Evolutionary conservation across 257 asterid species (phyloP).

Genomic region (Nyctanthes arbortristis): DNA sequence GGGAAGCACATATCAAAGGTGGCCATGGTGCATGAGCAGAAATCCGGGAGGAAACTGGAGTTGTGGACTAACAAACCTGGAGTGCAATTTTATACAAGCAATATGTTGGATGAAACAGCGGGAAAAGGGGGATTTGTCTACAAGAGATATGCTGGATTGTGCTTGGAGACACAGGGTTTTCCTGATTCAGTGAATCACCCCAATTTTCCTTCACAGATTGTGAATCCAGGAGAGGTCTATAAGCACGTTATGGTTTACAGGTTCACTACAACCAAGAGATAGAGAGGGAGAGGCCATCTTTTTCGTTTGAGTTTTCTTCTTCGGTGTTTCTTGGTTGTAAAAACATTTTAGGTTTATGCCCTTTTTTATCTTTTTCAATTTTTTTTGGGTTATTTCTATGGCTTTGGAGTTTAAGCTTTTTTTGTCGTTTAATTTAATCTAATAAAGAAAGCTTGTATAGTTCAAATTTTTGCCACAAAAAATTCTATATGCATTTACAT

Average conservation of each 20-base stretch:
- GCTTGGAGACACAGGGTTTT: conserved; percentile 88
- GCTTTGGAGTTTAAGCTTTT: no score
- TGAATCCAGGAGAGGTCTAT: conserved; percentile 58
- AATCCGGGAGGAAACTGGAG: conserved; percentile 79
- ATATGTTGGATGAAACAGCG: conserved; percentile 43
- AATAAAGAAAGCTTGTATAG: no score
- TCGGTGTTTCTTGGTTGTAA: neutral
- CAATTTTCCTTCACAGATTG: conserved; percentile 75
- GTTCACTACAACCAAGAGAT: conserved; percentile 46
- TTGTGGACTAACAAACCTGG: conserved; percentile 80
- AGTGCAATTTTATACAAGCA: conserved; percentile 73
- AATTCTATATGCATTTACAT: no score
- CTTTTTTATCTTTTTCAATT: no score
- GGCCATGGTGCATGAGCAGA: conserved; percentile 45
- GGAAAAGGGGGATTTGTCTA: conserved; percentile 70
- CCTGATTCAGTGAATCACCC: conserved; percentile 87
- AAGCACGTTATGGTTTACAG: conserved; percentile 68
- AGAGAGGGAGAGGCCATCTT: neutral
- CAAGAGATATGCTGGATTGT: conserved; percentile 44
- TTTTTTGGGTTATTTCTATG: no score
- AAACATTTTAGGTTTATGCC: no score
- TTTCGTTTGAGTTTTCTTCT: neutral
- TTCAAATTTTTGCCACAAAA: no score
- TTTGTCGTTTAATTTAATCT: no score
- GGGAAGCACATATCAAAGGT: conserved; percentile 45